Percentiles rank a stretch among this genome's conserved stretches.
Evolutionary conservation across 495 filamentous ascomycete genomes (phyloP).

Genomic region (Xylaria telfairii): DNA sequence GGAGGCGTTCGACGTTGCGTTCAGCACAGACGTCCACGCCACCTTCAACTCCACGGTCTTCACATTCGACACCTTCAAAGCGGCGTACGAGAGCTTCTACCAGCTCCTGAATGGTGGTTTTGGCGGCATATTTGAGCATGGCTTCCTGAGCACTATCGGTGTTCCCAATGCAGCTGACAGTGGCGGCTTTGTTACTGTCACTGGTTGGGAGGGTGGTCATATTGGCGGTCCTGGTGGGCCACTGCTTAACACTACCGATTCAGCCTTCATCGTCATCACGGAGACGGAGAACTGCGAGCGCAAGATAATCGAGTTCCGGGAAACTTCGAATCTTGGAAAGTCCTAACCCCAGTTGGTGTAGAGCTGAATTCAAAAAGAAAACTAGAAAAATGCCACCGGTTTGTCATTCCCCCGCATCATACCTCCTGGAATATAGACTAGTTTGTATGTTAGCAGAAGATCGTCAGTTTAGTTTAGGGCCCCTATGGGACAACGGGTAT

Average conservation of each 20-base stretch:
- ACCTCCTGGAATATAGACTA: too few species aligned
- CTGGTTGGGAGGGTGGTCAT: neutral
- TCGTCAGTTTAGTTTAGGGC: too few species aligned
- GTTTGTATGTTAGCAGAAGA: too few species aligned
- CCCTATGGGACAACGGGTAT: too few species aligned
- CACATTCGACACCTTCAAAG: constrained; percentile 7
- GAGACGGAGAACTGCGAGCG: constrained; percentile 1
- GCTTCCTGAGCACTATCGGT: neutral
- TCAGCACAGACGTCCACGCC: neutral
- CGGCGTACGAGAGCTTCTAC: constrained; percentile 1
- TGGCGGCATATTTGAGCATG: neutral
- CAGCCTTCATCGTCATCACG: neutral
- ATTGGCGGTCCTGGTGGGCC: neutral
- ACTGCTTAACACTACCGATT: neutral
- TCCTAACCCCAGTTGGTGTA: too few species aligned
- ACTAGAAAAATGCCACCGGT: too few species aligned
- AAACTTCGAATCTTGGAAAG: constrained; percentile 1
- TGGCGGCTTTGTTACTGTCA: neutral
- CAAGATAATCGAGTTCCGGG: constrained; percentile 7
- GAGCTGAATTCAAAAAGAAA: too few species aligned
- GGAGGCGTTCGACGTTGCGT: neutral
- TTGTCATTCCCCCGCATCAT: too few species aligned
- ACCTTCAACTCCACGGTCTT: neutral
- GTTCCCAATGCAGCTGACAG: neutral
- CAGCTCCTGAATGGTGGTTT: neutral